Percentiles rank a stretch among this genome's conserved stretches.
Evolutionary conservation across 805 yeast species (phyloP).

Genomic region (Sugiyamaella americana): DNA sequence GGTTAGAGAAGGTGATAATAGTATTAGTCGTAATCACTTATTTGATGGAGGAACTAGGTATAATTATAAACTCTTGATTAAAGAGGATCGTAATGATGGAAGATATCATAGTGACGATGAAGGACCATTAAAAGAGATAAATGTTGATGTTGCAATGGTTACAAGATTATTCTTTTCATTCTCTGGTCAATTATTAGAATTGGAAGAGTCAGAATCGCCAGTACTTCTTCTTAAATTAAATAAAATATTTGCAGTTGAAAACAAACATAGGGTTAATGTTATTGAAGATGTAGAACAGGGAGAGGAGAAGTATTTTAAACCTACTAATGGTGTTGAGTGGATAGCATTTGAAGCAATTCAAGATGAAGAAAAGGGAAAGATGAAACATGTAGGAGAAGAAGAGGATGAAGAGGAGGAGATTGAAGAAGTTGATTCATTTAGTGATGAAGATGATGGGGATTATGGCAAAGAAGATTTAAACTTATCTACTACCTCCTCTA

Average conservation of each 20-base stretch:
- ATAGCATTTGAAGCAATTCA: slow-evolving; percentile 44
- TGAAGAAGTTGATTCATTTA: slow-evolving; percentile 21
- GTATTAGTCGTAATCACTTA: background rate
- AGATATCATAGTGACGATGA: slow-evolving; percentile 60
- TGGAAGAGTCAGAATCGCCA: slow-evolving; percentile 58
- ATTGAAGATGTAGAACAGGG: slow-evolving; percentile 6
- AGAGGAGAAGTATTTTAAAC: slow-evolving; percentile 15
- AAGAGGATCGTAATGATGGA: slow-evolving; percentile 61
- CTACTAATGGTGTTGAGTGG: slow-evolving; percentile 38
- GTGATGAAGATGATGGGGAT: slow-evolving; percentile 22
- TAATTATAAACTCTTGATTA: slow-evolving; percentile 41
- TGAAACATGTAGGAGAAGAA: slow-evolving; percentile 5
- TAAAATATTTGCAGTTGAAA: slow-evolving; percentile 17
- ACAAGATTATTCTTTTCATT: slow-evolving; percentile 59
- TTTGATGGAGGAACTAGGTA: slow-evolving; percentile 25
- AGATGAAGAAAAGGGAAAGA: slow-evolving; percentile 15
- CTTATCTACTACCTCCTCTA: slow-evolving; percentile 9
- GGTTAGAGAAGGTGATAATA: slow-evolving; percentile 5
- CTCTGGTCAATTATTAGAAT: slow-evolving; percentile 56
- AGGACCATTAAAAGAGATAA: slow-evolving; percentile 36
- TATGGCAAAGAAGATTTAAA: slow-evolving; percentile 20
- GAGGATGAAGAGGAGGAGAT: slow-evolving; percentile 25
- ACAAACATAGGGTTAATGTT: slow-evolving; percentile 5
- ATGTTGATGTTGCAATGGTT: slow-evolving; percentile 38
- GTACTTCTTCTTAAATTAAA: slow-evolving; percentile 57